Evolutionary conservation across 1,284 basidiomycete genomes (phyloP).

Genomic region (Phellinidium pouzarii): DNA sequence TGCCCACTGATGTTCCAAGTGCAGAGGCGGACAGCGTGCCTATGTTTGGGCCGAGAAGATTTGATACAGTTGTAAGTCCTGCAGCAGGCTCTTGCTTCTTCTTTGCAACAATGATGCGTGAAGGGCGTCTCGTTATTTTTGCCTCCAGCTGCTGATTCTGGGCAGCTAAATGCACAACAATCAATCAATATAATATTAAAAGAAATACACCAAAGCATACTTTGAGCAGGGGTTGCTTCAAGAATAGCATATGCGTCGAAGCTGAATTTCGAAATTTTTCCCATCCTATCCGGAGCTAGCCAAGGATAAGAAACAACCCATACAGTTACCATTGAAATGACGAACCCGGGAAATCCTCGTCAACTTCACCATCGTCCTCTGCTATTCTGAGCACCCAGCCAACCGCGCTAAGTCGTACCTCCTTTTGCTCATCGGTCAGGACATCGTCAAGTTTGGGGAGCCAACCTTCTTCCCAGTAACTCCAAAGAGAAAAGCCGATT

Average conservation of each 20-base stretch:
- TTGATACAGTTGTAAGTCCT: constrained; percentile 27
- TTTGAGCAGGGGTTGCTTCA: constrained; percentile 68
- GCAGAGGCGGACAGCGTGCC: constrained; percentile 31
- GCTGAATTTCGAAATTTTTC: constrained; percentile 83
- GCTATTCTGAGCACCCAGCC: constrained; percentile 96
- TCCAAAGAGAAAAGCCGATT: constrained; percentile 88
- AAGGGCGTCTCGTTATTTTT: constrained; percentile 73
- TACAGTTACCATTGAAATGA: neutral
- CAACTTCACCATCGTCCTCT: constrained; percentile 96
- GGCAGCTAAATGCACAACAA: constrained; percentile 45
- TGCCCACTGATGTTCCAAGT: constrained; percentile 36
- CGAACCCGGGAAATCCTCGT: constrained; percentile 95
- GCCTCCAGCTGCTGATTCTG: constrained; percentile 75
- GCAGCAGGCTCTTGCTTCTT: constrained; percentile 41
- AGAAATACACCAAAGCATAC: constrained; percentile 33
- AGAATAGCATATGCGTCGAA: constrained; percentile 89
- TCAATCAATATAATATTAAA: neutral
- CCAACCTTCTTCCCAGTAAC: constrained; percentile 86
- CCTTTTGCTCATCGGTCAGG: constrained; percentile 52
- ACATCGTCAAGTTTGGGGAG: constrained; percentile 71
- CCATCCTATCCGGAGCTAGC: constrained; percentile 84
- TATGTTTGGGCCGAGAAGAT: constrained; percentile 25
- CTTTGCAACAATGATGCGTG: constrained; percentile 56
- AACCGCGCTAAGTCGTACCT: constrained; percentile 62
- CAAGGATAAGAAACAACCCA: constrained; percentile 2